Evolutionary conservation across 2,329 filamentous ascomycete species (phyloP).

Genomic region (Grosmannia clavigera): DNA sequence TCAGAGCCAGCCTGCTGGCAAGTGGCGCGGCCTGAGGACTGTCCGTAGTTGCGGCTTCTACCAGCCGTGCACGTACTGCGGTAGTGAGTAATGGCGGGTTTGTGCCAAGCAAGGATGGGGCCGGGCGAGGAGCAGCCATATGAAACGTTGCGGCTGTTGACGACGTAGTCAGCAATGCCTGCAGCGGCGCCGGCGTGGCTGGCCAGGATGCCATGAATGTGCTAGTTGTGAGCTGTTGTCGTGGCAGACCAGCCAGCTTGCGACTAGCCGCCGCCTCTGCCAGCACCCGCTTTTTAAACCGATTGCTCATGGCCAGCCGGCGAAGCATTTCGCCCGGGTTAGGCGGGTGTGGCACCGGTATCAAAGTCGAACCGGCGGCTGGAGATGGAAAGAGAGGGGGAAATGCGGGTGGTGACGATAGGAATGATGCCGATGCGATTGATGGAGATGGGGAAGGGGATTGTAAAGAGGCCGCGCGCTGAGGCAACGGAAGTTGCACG

Average conservation of each 20-base stretch:
- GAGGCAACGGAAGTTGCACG: conserved; percentile 1
- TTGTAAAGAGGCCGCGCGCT: background rate
- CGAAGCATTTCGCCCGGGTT: conserved; percentile 34
- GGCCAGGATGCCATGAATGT: background rate
- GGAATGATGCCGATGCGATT: background rate
- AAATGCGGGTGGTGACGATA: background rate
- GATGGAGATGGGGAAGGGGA: background rate
- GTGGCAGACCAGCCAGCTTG: background rate
- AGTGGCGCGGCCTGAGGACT: background rate
- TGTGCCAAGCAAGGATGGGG: background rate
- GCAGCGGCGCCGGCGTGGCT: background rate
- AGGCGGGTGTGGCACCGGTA: background rate
- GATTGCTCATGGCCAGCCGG: conserved; percentile 55
- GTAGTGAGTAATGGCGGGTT: background rate
- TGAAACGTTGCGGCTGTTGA: background rate
- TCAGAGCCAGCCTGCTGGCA: background rate
- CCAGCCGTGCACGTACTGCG: too few species aligned
- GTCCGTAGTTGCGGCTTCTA: background rate
- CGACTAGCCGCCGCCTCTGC: conserved; percentile 14
- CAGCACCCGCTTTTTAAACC: conserved; percentile 35
- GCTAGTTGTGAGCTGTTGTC: background rate
- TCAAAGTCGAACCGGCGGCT: background rate
- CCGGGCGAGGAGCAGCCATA: background rate
- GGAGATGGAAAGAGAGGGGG: background rate
- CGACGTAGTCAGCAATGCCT: background rate